Percentiles rank a stretch among this genome's conserved stretches.
phyloP scores from a whole-genome alignment of 139 green algal species.

The Asterochloris erici region DNA sequence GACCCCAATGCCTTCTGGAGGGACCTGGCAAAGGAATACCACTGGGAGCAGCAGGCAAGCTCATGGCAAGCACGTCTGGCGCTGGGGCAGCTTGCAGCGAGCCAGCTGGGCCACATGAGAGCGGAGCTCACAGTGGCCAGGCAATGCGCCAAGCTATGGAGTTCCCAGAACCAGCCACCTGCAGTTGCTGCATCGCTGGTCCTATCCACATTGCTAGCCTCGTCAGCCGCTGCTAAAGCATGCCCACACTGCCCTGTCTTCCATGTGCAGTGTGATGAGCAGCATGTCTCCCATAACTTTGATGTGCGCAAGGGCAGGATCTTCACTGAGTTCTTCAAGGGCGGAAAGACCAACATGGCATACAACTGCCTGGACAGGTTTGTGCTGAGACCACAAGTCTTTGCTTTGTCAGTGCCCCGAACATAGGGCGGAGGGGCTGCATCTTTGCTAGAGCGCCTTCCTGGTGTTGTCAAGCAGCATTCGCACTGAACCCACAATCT shows the following conservation, averaged over 20 bases:
- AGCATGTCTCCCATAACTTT: constrained; percentile 53
- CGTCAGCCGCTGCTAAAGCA: not conserved
- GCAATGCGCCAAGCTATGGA: too few relatives aligned
- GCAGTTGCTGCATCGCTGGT: not conserved
- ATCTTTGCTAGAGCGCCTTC: too few relatives aligned
- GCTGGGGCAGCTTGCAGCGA: too few relatives aligned
- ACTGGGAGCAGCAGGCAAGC: constrained; percentile 80
- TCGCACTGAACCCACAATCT: too few relatives aligned
- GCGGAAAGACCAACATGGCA: constrained; percentile 65
- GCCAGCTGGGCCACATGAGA: too few relatives aligned
- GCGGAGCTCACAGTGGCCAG: too few relatives aligned
- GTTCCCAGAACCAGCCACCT: too few relatives aligned
- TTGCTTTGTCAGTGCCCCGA: not conserved
- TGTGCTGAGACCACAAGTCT: too few relatives aligned
- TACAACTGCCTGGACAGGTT: constrained; percentile 77
- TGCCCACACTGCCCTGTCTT: not conserved
- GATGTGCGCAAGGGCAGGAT: constrained; percentile 58
- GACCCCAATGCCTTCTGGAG: constrained; percentile 93
- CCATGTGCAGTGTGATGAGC: constrained; percentile 30
- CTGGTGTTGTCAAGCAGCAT: not conserved
- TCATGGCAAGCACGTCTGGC: not conserved
- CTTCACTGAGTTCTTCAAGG: constrained; percentile 62
- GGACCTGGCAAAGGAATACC: constrained; percentile 77
- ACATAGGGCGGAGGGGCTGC: not conserved
- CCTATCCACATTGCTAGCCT: not conserved